Conservation (phyloP, 2,329 filamentous ascomycete species). For the Ophiognomonia clavigignenti-juglandacearum region DNA sequence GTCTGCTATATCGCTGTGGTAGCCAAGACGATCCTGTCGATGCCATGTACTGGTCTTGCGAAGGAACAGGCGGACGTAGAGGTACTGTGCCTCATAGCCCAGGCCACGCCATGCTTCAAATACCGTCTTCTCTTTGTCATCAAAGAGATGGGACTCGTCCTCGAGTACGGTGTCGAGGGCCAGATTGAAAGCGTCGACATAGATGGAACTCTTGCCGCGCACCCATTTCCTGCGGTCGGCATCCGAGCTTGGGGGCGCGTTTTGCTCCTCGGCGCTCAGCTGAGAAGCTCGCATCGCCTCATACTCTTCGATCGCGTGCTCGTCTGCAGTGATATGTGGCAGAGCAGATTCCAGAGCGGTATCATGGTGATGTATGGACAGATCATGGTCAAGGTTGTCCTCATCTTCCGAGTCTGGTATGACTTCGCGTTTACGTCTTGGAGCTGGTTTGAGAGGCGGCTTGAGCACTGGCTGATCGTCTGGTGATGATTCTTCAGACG, state of each 20-base stretch:
- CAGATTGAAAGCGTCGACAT: conserved; percentile 95
- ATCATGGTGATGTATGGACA: conserved; percentile 20
- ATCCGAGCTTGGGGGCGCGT: conserved; percentile 37
- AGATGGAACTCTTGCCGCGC: conserved; percentile 80
- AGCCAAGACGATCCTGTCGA: conserved; percentile 69
- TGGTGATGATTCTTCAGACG: conserved; percentile 13
- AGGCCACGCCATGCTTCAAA: conserved; percentile 72
- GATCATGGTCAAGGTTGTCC: conserved; percentile 14
- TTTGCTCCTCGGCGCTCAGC: conserved; percentile 33
- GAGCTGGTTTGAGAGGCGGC: not conserved
- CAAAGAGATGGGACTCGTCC: conserved; percentile 84
- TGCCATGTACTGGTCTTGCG: conserved; percentile 92
- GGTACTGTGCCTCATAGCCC: conserved; percentile 81
- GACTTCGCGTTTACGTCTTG: conserved; percentile 5
- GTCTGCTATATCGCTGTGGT: conserved; percentile 78
- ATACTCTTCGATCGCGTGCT: conserved; percentile 74
- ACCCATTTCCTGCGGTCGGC: conserved; percentile 56
- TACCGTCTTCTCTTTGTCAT: conserved; percentile 69
- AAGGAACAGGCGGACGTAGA: conserved; percentile 92
- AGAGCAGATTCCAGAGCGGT: conserved; percentile 70
- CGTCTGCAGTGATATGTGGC: conserved; percentile 60
- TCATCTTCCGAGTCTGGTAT: conserved; percentile 21
- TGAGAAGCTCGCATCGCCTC: conserved; percentile 63
- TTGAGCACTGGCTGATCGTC: not conserved
- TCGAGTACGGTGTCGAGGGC: conserved; percentile 84